A percentile compares a stretch with the other conserved stretches of the same genome.
These are phyloP conservation scores for Suillus decipiens DNA, from an alignment of 768 basidiomycete genomes.

Conservation along the genomic window DNA sequence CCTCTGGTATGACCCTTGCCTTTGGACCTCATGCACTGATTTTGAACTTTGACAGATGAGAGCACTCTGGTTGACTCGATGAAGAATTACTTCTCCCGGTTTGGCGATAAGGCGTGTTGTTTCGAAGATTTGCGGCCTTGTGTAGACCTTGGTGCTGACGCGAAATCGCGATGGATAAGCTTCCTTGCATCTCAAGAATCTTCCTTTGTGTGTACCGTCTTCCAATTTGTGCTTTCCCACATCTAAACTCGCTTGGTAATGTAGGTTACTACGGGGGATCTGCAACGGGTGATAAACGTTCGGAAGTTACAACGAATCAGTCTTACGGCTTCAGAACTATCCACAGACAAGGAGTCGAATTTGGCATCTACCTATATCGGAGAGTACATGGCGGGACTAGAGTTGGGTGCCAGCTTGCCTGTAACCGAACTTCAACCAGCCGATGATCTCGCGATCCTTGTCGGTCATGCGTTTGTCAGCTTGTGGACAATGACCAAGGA, in stretches of 20 bases:
- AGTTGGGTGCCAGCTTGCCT: conserved; percentile 65
- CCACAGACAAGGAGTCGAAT: conserved; percentile 54
- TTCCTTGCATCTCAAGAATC: conserved; percentile 51
- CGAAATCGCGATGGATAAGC: conserved; percentile 50
- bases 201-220: conserved; percentile 46
- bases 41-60: conserved; percentile 39
- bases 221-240: neutral
- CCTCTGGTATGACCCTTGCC: conserved; percentile 41
- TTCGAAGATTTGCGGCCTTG: conserved; percentile 84
- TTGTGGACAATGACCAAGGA: conserved; percentile 60
- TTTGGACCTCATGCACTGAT: conserved; percentile 3
- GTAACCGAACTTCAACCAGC: conserved; percentile 83
- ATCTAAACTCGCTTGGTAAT: neutral
- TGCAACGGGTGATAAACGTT: conserved; percentile 72
- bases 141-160: conserved; percentile 49
- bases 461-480: conserved; percentile 65
- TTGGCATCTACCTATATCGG: conserved; percentile 54
- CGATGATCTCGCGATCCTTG: conserved; percentile 81
- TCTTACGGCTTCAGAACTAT: conserved; percentile 50
- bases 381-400: conserved; percentile 67
- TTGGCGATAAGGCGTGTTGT: conserved; percentile 84
- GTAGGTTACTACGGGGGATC: conserved; percentile 52
- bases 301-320: conserved; percentile 73
- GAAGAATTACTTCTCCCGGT: conserved; percentile 65
- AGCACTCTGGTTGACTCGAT: conserved; percentile 49